These are phyloP conservation scores for Coemansia sp. DNA, from an alignment of 192 early-diverging fungal species.

Conservation along the genomic window DNA sequence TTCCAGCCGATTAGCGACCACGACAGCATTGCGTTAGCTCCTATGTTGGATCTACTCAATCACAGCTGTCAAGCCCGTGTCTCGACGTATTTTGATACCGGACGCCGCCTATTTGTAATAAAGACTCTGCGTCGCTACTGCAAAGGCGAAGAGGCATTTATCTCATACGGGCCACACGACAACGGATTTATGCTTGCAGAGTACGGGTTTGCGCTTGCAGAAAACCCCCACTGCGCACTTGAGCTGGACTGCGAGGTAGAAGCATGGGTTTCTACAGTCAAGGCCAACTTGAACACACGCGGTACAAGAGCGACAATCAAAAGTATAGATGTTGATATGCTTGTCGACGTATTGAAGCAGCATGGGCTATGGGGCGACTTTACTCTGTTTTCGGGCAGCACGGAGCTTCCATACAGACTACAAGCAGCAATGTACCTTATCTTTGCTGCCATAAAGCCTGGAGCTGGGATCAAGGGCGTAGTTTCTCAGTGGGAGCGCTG, in stretches of 20 bases:
- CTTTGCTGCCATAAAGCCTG: conserved; percentile 6
- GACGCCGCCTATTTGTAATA: conserved; percentile 60
- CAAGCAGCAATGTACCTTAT: conserved; percentile 36
- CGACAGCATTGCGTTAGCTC: conserved; percentile 70
- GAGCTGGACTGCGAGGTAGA: conserved; percentile 28
- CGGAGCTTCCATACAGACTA: conserved; percentile 39
- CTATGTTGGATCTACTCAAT: conserved; percentile 75
- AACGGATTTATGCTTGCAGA: conserved; percentile 49
- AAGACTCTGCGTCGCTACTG: conserved; percentile 59
- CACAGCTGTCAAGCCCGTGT: conserved; percentile 63
- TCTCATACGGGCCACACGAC: conserved; percentile 50
- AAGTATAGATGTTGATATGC: conserved; percentile 9
- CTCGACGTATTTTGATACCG: conserved; percentile 24
- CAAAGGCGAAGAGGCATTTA: conserved; percentile 61
- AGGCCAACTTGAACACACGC: not conserved
- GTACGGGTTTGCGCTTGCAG: conserved; percentile 41
- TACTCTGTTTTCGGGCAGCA: conserved; percentile 16
- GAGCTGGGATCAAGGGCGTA: not conserved
- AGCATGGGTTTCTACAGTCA: conserved; percentile 15
- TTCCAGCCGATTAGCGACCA: conserved; percentile 7
- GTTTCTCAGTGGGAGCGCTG: conserved; percentile 8
- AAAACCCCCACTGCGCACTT: conserved; percentile 39
- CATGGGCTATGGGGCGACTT: conserved; percentile 48
- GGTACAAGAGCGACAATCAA: conserved; percentile 1
- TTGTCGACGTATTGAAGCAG: conserved; percentile 24